phyloP scores from a whole-genome alignment of 768 basidiomycete genomes.

The Nidularia pulvinata region DNA sequence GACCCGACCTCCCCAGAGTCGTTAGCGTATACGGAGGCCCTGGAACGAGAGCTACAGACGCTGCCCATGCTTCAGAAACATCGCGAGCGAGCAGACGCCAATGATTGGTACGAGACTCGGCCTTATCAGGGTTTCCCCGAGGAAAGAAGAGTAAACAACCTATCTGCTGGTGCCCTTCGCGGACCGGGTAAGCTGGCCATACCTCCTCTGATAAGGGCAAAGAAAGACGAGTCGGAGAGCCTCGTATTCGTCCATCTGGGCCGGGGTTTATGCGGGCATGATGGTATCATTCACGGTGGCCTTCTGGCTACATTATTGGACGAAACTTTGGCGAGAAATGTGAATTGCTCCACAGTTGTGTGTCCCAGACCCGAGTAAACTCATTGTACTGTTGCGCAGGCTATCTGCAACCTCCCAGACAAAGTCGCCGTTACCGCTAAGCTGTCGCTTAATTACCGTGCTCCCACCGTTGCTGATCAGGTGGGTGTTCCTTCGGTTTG shows the following conservation, averaged over 20 bases:
- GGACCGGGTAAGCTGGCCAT: constrained; percentile 89
- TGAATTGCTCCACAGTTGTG: not conserved
- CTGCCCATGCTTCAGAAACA: constrained; percentile 56
- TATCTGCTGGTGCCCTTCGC: constrained; percentile 83
- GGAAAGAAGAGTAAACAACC: constrained; percentile 74
- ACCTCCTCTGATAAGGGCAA: constrained; percentile 73
- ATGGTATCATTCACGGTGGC: constrained; percentile 95
- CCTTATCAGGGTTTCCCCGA: constrained; percentile 74
- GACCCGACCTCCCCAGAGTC: constrained; percentile 59
- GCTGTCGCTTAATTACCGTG: constrained; percentile 77
- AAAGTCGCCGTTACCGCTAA: constrained; percentile 94
- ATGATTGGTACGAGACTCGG: constrained; percentile 76
- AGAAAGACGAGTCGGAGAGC: constrained; percentile 75
- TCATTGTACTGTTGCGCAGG: constrained; percentile 28
- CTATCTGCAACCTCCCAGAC: constrained; percentile 82
- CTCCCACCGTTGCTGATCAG: constrained; percentile 90
- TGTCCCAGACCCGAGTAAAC: not conserved
- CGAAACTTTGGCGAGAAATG: constrained; percentile 75
- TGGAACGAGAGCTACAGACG: constrained; percentile 71
- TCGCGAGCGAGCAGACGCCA: constrained; percentile 44
- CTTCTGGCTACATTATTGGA: constrained; percentile 89
- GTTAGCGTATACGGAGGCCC: constrained; percentile 46
- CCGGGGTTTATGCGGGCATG: constrained; percentile 86
- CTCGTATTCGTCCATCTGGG: constrained; percentile 81
- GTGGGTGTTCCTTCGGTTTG: constrained; percentile 27